These are phyloP conservation scores for Luzula sylvatica DNA, from an alignment of 176 grass and related monocot species.

Conservation along the genomic window DNA sequence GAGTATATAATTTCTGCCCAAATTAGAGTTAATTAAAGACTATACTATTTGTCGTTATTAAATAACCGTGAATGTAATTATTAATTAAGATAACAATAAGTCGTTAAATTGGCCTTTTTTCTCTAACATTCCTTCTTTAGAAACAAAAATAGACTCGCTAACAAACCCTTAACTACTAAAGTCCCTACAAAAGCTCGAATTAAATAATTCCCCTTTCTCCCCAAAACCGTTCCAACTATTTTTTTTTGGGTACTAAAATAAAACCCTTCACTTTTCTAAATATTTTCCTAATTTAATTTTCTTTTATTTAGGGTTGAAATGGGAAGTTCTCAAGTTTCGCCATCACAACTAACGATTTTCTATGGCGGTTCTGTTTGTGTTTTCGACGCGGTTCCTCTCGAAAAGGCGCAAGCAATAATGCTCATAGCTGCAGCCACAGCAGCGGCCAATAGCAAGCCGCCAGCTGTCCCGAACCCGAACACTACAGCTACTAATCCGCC, in stretches of 20 bases:
- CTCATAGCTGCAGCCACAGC: constrained; percentile 63
- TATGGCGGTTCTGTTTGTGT: constrained; percentile 75
- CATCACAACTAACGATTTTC: constrained; percentile 76
- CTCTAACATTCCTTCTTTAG: background rate
- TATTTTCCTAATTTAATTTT: constrained; percentile 10
- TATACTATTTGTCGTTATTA: too few relatives aligned
- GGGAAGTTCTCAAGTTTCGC: constrained; percentile 23
- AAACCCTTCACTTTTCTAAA: background rate
- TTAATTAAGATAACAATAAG: too few relatives aligned
- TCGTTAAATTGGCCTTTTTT: too few relatives aligned
- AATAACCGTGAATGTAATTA: too few relatives aligned
- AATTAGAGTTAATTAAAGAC: too few relatives aligned
- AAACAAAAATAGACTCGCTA: constrained; percentile 1
- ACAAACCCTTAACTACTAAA: constrained; percentile 4
- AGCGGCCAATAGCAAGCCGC: constrained; percentile 17
- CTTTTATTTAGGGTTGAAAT: constrained; percentile 28
- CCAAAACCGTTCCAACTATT: background rate
- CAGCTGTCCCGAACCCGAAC: constrained; percentile 30
- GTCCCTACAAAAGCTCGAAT: constrained; percentile 1
- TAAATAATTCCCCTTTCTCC: background rate
- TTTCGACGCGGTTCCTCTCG: constrained; percentile 59
- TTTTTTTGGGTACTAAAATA: background rate
- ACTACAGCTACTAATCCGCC: background rate
- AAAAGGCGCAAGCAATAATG: constrained; percentile 95
- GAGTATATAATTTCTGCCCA: background rate